Evolutionary conservation across 371 early-diverging fungal genomes (phyloP).

Genomic region (Rhizoclosmatium hyalinum): DNA sequence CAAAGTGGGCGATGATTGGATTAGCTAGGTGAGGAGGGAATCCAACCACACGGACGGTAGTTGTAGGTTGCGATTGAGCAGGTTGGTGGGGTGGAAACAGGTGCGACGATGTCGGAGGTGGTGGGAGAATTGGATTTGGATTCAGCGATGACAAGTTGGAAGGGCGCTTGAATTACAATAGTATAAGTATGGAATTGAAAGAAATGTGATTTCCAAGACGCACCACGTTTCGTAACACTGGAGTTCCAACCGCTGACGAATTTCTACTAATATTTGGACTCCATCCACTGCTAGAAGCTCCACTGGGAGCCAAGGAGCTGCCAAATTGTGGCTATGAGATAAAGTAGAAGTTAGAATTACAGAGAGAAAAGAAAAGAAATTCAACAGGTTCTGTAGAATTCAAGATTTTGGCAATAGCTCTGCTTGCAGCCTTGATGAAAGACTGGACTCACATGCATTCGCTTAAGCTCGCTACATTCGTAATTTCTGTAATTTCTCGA

Average conservation of each 20-base stretch:
- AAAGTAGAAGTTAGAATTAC: neutral
- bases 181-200: no score
- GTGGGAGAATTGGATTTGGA: no score
- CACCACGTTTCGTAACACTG: neutral
- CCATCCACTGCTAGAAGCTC: neutral
- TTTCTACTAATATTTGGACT: constrained; percentile 1
- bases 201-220: neutral
- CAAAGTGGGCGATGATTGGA: neutral
- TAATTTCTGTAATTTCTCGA: no score
- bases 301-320: neutral
- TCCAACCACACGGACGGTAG: constrained; percentile 18
- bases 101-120: neutral
- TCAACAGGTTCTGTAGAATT: no score
- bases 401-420: no score
- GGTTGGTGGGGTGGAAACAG: constrained; percentile 1
- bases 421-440: no score
- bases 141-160: no score
- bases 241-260: neutral
- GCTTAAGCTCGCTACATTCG: no score
- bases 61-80: neutral
- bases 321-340: neutral
- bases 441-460: no score
- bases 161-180: no score
- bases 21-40: constrained; percentile 15
- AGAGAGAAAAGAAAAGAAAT: no score